Percentiles rank a stretch among this genome's conserved stretches.
phyloP scores from a whole-genome alignment of 805 yeast species.

The Yamadazyma endophytica region DNA sequence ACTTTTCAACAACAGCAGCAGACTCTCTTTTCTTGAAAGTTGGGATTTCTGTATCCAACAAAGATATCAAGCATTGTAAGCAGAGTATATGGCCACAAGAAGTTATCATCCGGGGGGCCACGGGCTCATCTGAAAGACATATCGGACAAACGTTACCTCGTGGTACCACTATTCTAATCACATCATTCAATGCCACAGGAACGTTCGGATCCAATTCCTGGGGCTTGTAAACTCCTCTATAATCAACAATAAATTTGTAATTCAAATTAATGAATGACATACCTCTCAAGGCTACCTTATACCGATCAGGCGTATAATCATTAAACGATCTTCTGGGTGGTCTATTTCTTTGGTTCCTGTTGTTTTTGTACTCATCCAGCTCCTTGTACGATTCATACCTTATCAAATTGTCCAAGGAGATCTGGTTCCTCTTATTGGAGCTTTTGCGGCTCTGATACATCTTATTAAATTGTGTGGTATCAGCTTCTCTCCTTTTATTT shows the following conservation, averaged over 20 bases:
- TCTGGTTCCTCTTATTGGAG: conserved; percentile 6
- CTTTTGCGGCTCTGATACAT: too few species aligned
- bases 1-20: conserved; percentile 38
- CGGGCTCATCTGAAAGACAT: conserved; percentile 76
- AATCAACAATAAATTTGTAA: conserved; percentile 78
- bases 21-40: conserved; percentile 31
- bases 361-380: conserved; percentile 33
- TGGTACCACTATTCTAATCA: conserved; percentile 72
- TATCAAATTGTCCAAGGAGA: conserved; percentile 53
- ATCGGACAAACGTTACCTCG: conserved; percentile 86
- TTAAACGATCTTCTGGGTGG: conserved; percentile 7
- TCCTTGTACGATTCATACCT: conserved; percentile 47
- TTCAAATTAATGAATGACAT: conserved; percentile 75
- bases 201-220: conserved; percentile 72
- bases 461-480: too few species aligned
- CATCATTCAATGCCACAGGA: conserved; percentile 57
- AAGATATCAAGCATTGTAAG: conserved; percentile 70
- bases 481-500: too few species aligned
- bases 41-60: conserved; percentile 54
- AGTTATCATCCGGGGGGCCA: conserved; percentile 89
- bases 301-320: conserved; percentile 9
- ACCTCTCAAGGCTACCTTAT: conserved; percentile 51
- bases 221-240: conserved; percentile 47
- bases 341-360: conserved; percentile 11
- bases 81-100: conserved; percentile 94